phyloP scores from a whole-genome alignment of 148 eudicot species.

The Rheum nobile region DNA sequence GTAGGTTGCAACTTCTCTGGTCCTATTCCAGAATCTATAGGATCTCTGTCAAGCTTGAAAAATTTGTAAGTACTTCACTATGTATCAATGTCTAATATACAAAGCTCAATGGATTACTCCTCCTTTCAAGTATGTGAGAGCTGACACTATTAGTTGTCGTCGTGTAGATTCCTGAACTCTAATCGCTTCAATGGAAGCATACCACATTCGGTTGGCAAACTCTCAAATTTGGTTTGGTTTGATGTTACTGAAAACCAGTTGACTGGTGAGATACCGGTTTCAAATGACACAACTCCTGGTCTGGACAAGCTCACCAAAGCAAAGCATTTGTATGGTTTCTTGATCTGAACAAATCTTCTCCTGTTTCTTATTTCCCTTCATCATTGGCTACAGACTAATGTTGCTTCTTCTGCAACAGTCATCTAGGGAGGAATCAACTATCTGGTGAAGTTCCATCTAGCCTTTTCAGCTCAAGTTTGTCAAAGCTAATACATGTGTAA shows the following conservation, averaged over 20 bases:
- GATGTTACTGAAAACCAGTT: conserved; percentile 70
- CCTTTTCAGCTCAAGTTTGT: conserved; percentile 55
- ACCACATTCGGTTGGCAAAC: conserved; percentile 62
- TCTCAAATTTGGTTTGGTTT: conserved; percentile 54
- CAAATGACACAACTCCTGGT: conserved; percentile 42
- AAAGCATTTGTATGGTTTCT: conserved; percentile 63
- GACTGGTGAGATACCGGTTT: conserved; percentile 62
- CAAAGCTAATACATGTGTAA: conserved; percentile 57
- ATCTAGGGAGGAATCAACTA: conserved; percentile 61
- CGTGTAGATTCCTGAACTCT: conserved; percentile 53
- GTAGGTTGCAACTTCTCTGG: conserved; percentile 71
- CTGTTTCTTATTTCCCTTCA: not conserved
- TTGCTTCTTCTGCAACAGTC: conserved; percentile 32
- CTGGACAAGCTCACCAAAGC: conserved; percentile 54
- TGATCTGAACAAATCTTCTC: conserved; percentile 1
- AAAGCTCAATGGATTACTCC: too few relatives aligned
- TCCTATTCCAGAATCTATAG: conserved; percentile 60
- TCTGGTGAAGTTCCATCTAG: conserved; percentile 46
- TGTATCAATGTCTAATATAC: too few relatives aligned
- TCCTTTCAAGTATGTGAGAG: not conserved
- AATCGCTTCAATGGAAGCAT: conserved; percentile 60
- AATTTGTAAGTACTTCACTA: not conserved
- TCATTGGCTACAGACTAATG: not conserved
- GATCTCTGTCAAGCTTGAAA: conserved; percentile 29
- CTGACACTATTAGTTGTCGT: not conserved